Percentiles rank a stretch among this genome's conserved stretches.
Conservation (phyloP, 1,139 yeast genomes). For the Martiniozyma asiatica region DNA sequence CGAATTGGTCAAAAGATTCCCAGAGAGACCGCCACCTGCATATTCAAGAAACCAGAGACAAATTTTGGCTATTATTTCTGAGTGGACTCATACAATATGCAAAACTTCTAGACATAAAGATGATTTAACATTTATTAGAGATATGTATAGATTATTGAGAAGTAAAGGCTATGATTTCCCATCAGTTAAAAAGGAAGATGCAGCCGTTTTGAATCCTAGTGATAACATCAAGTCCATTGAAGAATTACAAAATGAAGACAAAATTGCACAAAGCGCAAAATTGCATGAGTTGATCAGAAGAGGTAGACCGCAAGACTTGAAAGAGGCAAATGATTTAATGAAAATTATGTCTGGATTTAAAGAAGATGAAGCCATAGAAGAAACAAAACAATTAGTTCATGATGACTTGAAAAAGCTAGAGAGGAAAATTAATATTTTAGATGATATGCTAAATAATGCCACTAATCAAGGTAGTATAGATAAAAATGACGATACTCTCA, state of each 20-base stretch:
- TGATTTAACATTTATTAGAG: slow-evolving; percentile 83
- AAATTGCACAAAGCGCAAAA: slow-evolving; percentile 87
- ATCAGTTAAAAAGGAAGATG: slow-evolving; percentile 78
- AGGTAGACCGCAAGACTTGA: slow-evolving; percentile 90
- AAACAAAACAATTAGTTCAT: slow-evolving; percentile 65
- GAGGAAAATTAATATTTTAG: slow-evolving; percentile 80
- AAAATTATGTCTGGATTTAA: slow-evolving; percentile 96
- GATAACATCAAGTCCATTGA: slow-evolving; percentile 82
- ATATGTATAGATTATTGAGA: slow-evolving; percentile 83
- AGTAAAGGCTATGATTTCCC: slow-evolving; percentile 91
- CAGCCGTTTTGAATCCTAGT: slow-evolving; percentile 87
- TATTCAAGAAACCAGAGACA: slow-evolving; percentile 76
- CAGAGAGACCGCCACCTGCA: slow-evolving; percentile 86
- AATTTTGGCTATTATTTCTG: slow-evolving; percentile 84
- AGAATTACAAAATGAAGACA: slow-evolving; percentile 86
- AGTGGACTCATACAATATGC: slow-evolving; percentile 95
- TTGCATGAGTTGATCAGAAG: slow-evolving; percentile 89
- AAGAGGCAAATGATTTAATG: slow-evolving; percentile 94
- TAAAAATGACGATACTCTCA: slow-evolving; percentile 56
- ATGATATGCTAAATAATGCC: slow-evolving; percentile 68
- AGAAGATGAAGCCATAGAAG: slow-evolving; percentile 52
- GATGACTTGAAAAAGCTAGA: slow-evolving; percentile 78
- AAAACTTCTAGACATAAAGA: slow-evolving; percentile 82
- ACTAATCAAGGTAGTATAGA: slow-evolving; percentile 37
- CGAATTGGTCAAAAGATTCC: slow-evolving; percentile 84